A percentile compares a stretch with the other conserved stretches of the same genome.
phyloP scores from a whole-genome alignment of 176 grass and related monocot species.

The Aegilops tauschii region DNA sequence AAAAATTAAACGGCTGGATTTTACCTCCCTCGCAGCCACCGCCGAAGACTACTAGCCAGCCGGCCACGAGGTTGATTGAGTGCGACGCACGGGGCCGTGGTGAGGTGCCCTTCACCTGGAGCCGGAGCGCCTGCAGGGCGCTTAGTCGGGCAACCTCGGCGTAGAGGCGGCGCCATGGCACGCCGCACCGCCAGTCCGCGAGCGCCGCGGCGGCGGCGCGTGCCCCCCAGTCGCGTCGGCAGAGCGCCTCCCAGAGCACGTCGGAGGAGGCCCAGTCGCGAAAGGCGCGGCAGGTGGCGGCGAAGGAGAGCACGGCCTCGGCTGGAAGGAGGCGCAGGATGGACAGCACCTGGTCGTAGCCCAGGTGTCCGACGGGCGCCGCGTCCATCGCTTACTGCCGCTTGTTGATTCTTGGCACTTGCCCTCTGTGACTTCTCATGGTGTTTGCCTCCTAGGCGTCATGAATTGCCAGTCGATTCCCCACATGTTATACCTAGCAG shows the following conservation, averaged over 20 bases:
- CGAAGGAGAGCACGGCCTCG: slow-evolving; percentile 74
- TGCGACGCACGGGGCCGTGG: slow-evolving; percentile 78
- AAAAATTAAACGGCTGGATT: not conserved
- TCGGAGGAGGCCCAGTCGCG: slow-evolving; percentile 59
- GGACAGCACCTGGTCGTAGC: slow-evolving; percentile 66
- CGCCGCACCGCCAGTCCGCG: slow-evolving; percentile 34
- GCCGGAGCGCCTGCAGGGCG: slow-evolving; percentile 46
- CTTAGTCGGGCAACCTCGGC: slow-evolving; percentile 46
- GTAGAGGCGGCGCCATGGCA: slow-evolving; percentile 69
- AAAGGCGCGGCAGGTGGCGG: slow-evolving; percentile 68
- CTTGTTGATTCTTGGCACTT: slow-evolving; percentile 1
- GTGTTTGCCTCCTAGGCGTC: slow-evolving; percentile 1
- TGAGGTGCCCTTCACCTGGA: slow-evolving; percentile 46
- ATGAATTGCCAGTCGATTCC: slow-evolving; percentile 6
- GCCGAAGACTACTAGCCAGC: slow-evolving; percentile 87
- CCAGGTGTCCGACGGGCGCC: slow-evolving; percentile 43
- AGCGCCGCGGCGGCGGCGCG: slow-evolving; percentile 8
- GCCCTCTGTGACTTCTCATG: not conserved
- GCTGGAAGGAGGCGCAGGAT: slow-evolving; percentile 73
- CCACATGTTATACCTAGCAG: not conserved
- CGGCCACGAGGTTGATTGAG: slow-evolving; percentile 82
- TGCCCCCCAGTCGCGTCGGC: slow-evolving; percentile 70
- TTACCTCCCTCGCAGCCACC: slow-evolving; percentile 91
- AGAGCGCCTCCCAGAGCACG: slow-evolving; percentile 83
- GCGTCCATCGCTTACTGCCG: slow-evolving; percentile 41